Evolutionary conservation across 2,329 filamentous ascomycete species (phyloP), one percentile per base, ranked within the genome.

Genomic region (Alternaria incomplexa): DNA sequence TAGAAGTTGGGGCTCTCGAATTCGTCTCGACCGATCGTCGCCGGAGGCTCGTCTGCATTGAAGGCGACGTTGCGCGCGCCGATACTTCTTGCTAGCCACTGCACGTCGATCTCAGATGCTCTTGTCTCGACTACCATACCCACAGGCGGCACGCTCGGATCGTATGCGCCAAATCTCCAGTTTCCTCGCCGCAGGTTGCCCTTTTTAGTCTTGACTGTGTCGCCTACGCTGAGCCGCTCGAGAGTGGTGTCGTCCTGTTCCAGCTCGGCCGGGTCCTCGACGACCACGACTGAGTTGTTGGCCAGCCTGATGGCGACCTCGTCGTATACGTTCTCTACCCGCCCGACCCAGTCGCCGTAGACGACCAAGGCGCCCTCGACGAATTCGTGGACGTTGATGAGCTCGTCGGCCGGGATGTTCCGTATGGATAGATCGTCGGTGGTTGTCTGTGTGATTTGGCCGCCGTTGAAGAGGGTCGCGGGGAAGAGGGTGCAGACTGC

Each of bases 281-380:
- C 80, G 4, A 85, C 81, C 9, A 89, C 87, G 3, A 88, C 83
- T 30, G 81, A 85, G 51, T 83, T 84, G 71, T 89, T 85, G 7
- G 79, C 71, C 12, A 89, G 80, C 45, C 80, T 82, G 25, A 89
- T 64, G 2, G 84, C 80, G 13, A 88, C 79, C 55, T 85, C 82
- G 51, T 85, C 81, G 28, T 81, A 79, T 47, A 85, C 79, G 3
- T 83, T 80, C 54, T 84, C 81, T 5, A 89, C 82, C 11, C 83
- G 76, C 1, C 88, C 88, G 5, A 89, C 72, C 85, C 87, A 89
- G 66, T 86, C 82, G 17, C 83, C 79, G 71, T 85, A 86, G 12
- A 88, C 79, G 22, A 89, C 79, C 30, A 85, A 79, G 56, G 86
- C 84, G 5, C 85, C 85, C 63, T 84, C 83, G 6, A 79, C 71